A percentile compares a stretch with the other conserved stretches of the same genome.
Evolutionary conservation across 78 protist genomes (phyloP).

Genomic region (Monocercomonoides exilis): DNA sequence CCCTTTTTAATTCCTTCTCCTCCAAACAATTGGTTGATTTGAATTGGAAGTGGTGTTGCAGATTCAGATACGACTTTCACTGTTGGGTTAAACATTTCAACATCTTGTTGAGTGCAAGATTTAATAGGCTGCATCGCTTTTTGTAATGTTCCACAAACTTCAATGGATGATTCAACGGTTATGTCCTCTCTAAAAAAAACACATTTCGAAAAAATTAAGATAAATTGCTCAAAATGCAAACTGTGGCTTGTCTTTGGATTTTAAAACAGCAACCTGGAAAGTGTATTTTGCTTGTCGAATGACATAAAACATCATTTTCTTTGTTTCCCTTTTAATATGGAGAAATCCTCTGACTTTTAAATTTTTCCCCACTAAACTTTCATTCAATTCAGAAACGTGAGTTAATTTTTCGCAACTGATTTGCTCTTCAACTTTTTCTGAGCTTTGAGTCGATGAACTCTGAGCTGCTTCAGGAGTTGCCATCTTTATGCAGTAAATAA

Average conservation of each 20-base stretch:
- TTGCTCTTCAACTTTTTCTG: no score
- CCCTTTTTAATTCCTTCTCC: not conserved
- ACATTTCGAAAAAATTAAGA: not conserved
- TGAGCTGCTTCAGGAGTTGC: no score
- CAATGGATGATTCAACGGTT: not conserved
- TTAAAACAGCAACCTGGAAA: constrained; percentile 65
- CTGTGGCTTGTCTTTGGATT: not conserved
- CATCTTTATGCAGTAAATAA: no score
- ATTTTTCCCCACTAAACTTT: not conserved
- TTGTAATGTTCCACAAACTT: not conserved
- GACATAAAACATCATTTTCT: constrained; percentile 58
- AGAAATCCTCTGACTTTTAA: not conserved
- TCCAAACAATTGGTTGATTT: not conserved
- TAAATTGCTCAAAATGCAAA: not conserved
- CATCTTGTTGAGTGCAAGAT: not conserved
- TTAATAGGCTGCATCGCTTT: not conserved
- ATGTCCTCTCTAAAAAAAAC: not conserved
- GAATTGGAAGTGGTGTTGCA: not conserved
- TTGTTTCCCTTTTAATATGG: not conserved
- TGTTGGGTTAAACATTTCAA: not conserved
- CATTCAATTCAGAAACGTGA: no score
- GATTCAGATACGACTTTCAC: not conserved
- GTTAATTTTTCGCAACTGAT: no score
- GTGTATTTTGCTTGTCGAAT: constrained; percentile 59
- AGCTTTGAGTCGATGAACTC: no score